phyloP scores from a whole-genome alignment of 192 early-diverging fungal genomes.

The Backusella luteola region DNA sequence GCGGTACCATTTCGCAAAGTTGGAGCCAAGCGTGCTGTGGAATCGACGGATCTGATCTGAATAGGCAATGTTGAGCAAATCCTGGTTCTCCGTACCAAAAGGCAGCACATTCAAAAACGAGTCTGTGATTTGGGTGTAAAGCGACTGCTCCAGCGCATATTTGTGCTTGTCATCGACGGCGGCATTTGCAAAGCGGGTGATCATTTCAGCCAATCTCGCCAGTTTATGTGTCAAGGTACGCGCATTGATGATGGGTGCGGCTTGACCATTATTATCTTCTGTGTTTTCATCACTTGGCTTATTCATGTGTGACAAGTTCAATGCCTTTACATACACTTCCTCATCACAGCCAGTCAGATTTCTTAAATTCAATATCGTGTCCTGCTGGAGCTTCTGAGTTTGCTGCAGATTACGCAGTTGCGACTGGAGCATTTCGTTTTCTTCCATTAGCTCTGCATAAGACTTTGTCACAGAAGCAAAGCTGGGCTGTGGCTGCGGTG shows the following conservation, averaged over 20 bases:
- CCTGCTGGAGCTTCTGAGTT: constrained; percentile 33
- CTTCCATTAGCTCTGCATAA: constrained; percentile 37
- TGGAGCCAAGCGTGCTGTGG: constrained; percentile 31
- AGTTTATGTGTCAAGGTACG: constrained; percentile 18
- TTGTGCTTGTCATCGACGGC: constrained; percentile 1
- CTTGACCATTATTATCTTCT: background rate
- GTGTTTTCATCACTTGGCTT: background rate
- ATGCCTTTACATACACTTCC: constrained; percentile 10
- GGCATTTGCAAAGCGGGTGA: constrained; percentile 16
- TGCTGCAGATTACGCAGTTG: constrained; percentile 31
- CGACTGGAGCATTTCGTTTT: constrained; percentile 35
- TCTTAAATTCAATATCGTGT: constrained; percentile 30
- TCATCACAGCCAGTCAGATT: constrained; percentile 20
- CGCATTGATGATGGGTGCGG: constrained; percentile 5
- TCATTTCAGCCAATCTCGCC: constrained; percentile 15
- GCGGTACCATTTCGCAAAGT: constrained; percentile 40
- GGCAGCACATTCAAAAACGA: constrained; percentile 32
- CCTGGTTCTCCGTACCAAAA: constrained; percentile 38
- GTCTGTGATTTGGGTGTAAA: constrained; percentile 21
- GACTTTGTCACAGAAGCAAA: constrained; percentile 35
- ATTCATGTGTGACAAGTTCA: constrained; percentile 8
- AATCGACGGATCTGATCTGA: constrained; percentile 37
- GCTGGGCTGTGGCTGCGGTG: constrained; percentile 41
- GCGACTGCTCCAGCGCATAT: constrained; percentile 20
- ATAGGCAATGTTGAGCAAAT: constrained; percentile 37